A percentile compares a stretch with the other conserved stretches of the same genome.
Conservation (phyloP, 306 rosid species). For the Castanea mollissima region DNA sequence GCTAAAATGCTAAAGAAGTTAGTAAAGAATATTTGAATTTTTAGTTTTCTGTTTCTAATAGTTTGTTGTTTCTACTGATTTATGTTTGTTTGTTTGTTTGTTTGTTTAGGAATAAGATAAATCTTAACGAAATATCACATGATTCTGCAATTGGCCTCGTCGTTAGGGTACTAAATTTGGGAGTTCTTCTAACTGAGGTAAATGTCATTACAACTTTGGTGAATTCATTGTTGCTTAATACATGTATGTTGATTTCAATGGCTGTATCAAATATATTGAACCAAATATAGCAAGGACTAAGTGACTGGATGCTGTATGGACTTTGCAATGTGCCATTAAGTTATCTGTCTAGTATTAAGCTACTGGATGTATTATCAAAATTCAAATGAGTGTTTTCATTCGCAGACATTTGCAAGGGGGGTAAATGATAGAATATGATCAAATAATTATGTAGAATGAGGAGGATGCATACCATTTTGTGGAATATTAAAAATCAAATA, state of each 20-base stretch:
- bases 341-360: background rate
- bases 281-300: background rate
- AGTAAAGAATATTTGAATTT: background rate
- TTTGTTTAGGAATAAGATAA: conserved; percentile 66
- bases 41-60: background rate
- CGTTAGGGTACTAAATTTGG: conserved; percentile 59
- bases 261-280: background rate
- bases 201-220: conserved; percentile 7
- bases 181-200: conserved; percentile 93
- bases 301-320: background rate
- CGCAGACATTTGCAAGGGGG: background rate
- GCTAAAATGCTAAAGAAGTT: conserved; percentile 84
- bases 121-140: conserved; percentile 88
- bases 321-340: background rate
- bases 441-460: background rate
- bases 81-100: conserved; percentile 11
- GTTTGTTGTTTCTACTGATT: conserved; percentile 5
- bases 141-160: conserved; percentile 85
- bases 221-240: background rate
- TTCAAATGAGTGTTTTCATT: no score
- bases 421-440: background rate
- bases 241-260: background rate
- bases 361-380: background rate
- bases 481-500: background rate
- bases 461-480: background rate